Conservation (phyloP, 352 stramenopile genomes). For the Pythium folliculosum region DNA sequence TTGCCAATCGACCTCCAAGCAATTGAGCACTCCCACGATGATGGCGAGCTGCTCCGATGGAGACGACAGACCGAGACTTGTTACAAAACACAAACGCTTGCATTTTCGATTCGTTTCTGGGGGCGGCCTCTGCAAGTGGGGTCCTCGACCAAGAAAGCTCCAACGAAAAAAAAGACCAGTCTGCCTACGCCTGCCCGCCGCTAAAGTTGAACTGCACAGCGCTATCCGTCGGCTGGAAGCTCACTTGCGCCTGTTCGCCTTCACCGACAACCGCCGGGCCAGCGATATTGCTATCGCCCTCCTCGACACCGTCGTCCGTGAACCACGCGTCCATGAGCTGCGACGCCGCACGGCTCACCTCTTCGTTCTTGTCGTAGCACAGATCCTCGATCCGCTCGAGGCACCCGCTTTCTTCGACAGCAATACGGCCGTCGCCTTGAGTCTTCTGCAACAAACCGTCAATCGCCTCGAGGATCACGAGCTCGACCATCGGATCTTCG, state of each 20-base stretch:
- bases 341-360: conserved; percentile 71
- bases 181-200: conserved; percentile 4
- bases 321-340: conserved; percentile 88
- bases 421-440: conserved; percentile 52
- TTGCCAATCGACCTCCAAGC: background rate
- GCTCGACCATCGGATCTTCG: conserved; percentile 84
- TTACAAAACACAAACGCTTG: background rate
- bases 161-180: background rate
- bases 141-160: background rate
- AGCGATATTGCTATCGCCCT: conserved; percentile 33
- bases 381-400: conserved; percentile 80
- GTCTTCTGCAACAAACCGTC: conserved; percentile 75
- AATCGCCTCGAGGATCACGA: conserved; percentile 83
- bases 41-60: background rate
- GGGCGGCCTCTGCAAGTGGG: too few species aligned
- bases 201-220: conserved; percentile 76
- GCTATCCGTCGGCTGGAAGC: conserved; percentile 70
- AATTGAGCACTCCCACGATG: background rate
- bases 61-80: background rate
- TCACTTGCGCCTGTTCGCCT: conserved; percentile 43
- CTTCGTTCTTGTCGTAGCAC: conserved; percentile 80
- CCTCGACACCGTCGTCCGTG: conserved; percentile 45
- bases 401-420: conserved; percentile 80
- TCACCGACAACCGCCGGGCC: conserved; percentile 54
- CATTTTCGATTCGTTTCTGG: background rate